Evolutionary conservation across 306 rosid species (phyloP).

Genomic region (Casuarina cunninghamiana): DNA sequence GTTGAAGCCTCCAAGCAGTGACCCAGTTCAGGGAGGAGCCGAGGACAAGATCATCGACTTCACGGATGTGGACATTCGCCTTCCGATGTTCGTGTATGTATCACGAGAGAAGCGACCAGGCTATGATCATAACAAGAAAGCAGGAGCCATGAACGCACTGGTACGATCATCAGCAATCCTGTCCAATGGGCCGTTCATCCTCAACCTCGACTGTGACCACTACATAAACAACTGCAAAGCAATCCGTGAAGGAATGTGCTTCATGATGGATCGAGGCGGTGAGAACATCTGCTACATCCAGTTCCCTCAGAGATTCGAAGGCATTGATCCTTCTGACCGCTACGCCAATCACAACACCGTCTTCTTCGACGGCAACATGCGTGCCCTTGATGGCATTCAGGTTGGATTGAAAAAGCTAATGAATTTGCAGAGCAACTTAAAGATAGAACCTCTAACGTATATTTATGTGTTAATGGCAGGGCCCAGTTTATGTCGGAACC

Average conservation of each 20-base stretch:
- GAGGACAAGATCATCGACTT: slow-evolving; percentile 48
- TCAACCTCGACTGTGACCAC: slow-evolving; percentile 90
- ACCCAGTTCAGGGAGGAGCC: slow-evolving; percentile 39
- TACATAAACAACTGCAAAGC: slow-evolving; percentile 90
- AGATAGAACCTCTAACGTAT: not conserved
- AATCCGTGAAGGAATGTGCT: slow-evolving; percentile 88
- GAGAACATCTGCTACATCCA: slow-evolving; percentile 82
- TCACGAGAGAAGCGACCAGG: slow-evolving; percentile 90
- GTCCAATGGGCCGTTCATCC: slow-evolving; percentile 89
- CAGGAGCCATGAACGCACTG: slow-evolving; percentile 95
- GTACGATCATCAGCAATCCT: slow-evolving; percentile 76
- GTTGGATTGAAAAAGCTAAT: not conserved
- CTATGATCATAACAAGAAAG: slow-evolving; percentile 91
- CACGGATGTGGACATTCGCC: slow-evolving; percentile 71
- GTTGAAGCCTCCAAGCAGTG: slow-evolving; percentile 55
- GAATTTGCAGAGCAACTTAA: no score
- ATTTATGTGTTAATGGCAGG: slow-evolving; percentile 28
- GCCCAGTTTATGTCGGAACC: slow-evolving; percentile 89
- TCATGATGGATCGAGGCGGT: slow-evolving; percentile 87
- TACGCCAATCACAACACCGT: slow-evolving; percentile 93
- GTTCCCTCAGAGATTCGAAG: slow-evolving; percentile 96
- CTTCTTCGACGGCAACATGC: slow-evolving; percentile 76
- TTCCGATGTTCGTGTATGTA: slow-evolving; percentile 80
- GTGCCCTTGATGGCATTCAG: slow-evolving; percentile 58
- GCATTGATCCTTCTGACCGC: slow-evolving; percentile 87